Conservation (phyloP, 345 rosid genomes). For the Eutrema yunnanense region DNA sequence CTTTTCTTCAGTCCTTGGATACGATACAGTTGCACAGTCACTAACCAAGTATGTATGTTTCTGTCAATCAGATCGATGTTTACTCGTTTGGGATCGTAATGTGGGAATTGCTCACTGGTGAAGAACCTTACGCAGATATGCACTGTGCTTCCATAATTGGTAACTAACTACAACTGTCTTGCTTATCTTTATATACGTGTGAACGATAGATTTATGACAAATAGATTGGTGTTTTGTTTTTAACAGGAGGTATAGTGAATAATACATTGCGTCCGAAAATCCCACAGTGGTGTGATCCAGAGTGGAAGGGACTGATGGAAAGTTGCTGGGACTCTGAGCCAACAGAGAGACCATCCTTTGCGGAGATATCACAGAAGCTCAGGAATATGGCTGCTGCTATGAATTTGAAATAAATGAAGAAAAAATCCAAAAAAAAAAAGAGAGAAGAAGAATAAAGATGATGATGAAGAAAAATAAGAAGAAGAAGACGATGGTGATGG, state of each 20-base stretch:
- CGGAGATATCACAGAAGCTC: constrained; percentile 83
- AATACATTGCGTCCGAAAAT: constrained; percentile 84
- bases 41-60: not conserved
- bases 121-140: constrained; percentile 91
- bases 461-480: constrained; percentile 1
- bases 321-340: constrained; percentile 91
- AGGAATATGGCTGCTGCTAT: constrained; percentile 96
- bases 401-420: constrained; percentile 53
- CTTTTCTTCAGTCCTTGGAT: not conserved
- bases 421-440: not conserved
- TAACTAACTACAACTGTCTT: constrained; percentile 30
- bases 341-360: constrained; percentile 83
- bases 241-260: constrained; percentile 90
- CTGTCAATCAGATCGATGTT: constrained; percentile 68
- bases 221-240: not conserved
- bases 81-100: constrained; percentile 96
- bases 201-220: not conserved
- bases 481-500: constrained; percentile 9
- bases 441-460: constrained; percentile 10
- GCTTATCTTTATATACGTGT: not conserved
- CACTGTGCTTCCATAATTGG: constrained; percentile 98
- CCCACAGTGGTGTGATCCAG: constrained; percentile 98
- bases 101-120: constrained; percentile 98
- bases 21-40: not conserved
- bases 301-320: constrained; percentile 92